Percentiles rank a stretch among this genome's conserved stretches.
Evolutionary conservation across 1,139 yeast genomes (phyloP).

Genomic region (Yamadazyma blattariae): DNA sequence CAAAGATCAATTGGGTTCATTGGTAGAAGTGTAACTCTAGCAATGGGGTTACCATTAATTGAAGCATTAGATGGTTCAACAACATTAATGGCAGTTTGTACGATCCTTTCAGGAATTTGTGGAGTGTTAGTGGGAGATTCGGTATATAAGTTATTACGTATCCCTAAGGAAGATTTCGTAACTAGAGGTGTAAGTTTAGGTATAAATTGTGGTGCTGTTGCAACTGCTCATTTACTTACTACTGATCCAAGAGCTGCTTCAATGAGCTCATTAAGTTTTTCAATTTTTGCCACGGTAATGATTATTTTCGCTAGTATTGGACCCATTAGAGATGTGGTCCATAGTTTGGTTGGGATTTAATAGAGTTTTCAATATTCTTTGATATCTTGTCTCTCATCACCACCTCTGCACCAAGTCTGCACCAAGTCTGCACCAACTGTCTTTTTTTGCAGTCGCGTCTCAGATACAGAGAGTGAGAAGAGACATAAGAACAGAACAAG

Average conservation of each 20-base stretch:
- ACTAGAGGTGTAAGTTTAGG: constrained; percentile 78
- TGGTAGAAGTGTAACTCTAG: constrained; percentile 79
- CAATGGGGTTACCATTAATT: constrained; percentile 73
- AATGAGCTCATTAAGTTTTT: constrained; percentile 68
- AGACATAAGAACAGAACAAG: background rate
- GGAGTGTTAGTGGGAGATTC: constrained; percentile 70
- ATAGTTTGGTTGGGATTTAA: constrained; percentile 27
- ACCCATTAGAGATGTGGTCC: constrained; percentile 26
- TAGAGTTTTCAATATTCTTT: background rate
- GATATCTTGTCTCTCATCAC: background rate
- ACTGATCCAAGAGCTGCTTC: constrained; percentile 81
- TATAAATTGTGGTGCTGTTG: constrained; percentile 77
- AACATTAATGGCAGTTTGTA: constrained; percentile 74
- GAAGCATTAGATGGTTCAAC: constrained; percentile 64
- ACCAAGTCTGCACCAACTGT: too few relatives aligned
- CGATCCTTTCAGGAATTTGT: constrained; percentile 72
- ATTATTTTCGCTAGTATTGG: constrained; percentile 63
- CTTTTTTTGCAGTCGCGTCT: background rate
- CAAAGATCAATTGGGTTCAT: constrained; percentile 68
- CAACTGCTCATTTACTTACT: constrained; percentile 69
- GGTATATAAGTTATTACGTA: constrained; percentile 42
- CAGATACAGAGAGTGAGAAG: background rate
- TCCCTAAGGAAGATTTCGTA: constrained; percentile 64
- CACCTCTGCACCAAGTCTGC: too few relatives aligned
- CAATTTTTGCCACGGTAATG: constrained; percentile 71